Conservation (phyloP, 2,329 filamentous ascomycete species). For the Nothopassalora personata region DNA sequence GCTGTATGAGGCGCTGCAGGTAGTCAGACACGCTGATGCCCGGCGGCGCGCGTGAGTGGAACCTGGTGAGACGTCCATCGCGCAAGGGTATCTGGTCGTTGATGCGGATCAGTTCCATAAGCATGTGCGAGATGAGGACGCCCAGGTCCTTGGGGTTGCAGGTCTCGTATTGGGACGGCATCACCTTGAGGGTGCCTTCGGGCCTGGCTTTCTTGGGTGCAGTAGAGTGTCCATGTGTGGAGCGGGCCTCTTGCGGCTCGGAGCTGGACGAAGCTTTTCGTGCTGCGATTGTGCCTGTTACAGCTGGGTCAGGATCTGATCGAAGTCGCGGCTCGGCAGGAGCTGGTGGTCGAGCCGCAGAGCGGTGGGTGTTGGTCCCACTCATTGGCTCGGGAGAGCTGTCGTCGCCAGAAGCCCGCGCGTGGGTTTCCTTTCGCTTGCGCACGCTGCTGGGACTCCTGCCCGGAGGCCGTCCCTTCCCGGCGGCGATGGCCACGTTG, state of each 20-base stretch:
- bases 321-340: slow-evolving; percentile 9
- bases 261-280: slow-evolving; percentile 4
- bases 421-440: slow-evolving; percentile 25
- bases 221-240: slow-evolving; percentile 28
- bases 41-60: slow-evolving; percentile 77
- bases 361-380: slow-evolving; percentile 13
- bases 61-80: slow-evolving; percentile 82
- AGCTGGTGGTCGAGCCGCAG: slow-evolving; percentile 6
- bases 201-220: slow-evolving; percentile 45
- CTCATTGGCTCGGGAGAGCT: slow-evolving; percentile 19
- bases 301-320: slow-evolving; percentile 9
- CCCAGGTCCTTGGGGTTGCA: slow-evolving; percentile 84
- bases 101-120: slow-evolving; percentile 86
- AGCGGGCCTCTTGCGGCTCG: slow-evolving; percentile 26
- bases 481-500: slow-evolving; percentile 19
- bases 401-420: slow-evolving; percentile 11
- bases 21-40: slow-evolving; percentile 95
- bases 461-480: slow-evolving; percentile 13
- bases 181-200: slow-evolving; percentile 46
- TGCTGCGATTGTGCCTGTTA: slow-evolving; percentile 1
- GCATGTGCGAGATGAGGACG: slow-evolving; percentile 86
- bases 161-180: slow-evolving; percentile 73
- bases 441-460: slow-evolving; percentile 13
- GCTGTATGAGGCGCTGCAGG: slow-evolving; percentile 82
- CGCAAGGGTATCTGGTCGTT: slow-evolving; percentile 84